Base-by-base conservation (phyloP, 2,329 filamentous ascomycete species). In the Diaporthe citri region DNA sequence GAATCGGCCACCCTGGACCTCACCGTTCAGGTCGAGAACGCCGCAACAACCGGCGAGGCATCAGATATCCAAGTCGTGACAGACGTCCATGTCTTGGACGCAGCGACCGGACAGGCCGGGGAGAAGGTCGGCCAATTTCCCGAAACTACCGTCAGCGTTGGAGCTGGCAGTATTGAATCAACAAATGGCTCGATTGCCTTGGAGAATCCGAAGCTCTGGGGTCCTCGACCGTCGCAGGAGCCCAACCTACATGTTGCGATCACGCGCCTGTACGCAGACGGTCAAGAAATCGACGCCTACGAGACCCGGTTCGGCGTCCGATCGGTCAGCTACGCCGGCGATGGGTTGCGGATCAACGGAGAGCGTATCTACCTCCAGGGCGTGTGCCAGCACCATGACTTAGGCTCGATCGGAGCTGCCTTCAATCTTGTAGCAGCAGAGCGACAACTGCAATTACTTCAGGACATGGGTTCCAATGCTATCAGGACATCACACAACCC, bases 401-500 rank as follows among this genome's bases (percentile, higher is more conserved):
- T 87, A 0, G 88, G 88, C 3, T 83, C 87, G 0, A 77, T 90
- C 0, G 88, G 88, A 3, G 79, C 86, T 0, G 88, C 88, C 20
- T 89, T 88, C 82, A 88, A 89, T 79, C 57, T 81, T 43, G 83
- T 86, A 2, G 88, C 88, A 0, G 84, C 85, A 0, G 81, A 87
- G 78, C 83, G 88, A 3, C 87, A 90, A 78, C 81, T 89, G 4
- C 80, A 88, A 76, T 83, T 87, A n/a, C 81, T 90, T 0, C 84
- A 82, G n/a, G 87, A 88, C 7, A 83, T 90, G 81, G 88, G 88
- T 15, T 79, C 77, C 76, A 90, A 90, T 74, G 85, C 86, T 0
- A 80, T 90, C 6, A 84, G 88, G 8, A 89, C 85, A 25, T 85
- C 88, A 1, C 88, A 90, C 79, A 90, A 90, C 79, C 87, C 88